Base-by-base conservation (phyloP, 2,329 filamentous ascomycete species). In the Atkinsonella texensis region DNA sequence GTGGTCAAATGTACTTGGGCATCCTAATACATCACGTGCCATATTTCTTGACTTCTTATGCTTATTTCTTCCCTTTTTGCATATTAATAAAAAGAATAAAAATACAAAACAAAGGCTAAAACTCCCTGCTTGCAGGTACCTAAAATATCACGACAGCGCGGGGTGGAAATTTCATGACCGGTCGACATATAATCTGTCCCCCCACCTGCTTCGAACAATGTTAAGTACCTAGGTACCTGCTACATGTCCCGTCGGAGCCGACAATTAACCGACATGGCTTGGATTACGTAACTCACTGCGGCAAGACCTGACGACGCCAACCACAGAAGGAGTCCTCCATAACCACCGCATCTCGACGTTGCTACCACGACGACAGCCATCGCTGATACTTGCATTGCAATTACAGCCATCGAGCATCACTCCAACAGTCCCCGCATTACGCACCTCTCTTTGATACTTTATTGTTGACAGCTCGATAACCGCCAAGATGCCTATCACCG, bases 401-500 rank as follows among this genome's bases (percentile, higher is more conserved):
- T 54, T 58, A 55, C 47, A 41, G 20, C 39, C 44, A 44, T 35
- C 48, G 53, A 48, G 39, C 46, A 44, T 20, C 17, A 40, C 49
- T 51, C n/a, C 40, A 48, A 32, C 38, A 46, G 15, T 11, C 39
- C 32, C 18, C 35, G 8, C 33, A 48, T 20, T 12, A 46, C 17
- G 15, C 17, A 40, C n/a, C 56, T 55, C 51, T 53, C 49, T 56
- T 49, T 46, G 44, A 50, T 52, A 56, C 47, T 38, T 43, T 48
- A 50, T 53, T 53, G 55, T 52, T 48, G 39, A 56, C 53, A 60
- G 57, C 55, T 59, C 54, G 66, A 60, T 57, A 66, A 48, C 65
- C 66, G 65, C 57, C 76, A 84, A 73, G 66, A 91, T 93, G 87
- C 72, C 42, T 20, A 43, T 82, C 69, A 75, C 84, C 65, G 86